A percentile compares a stretch with the other conserved stretches of the same genome.
phyloP scores from a whole-genome alignment of 2,329 filamentous ascomycete species.

The Apiospora malaysiana region DNA sequence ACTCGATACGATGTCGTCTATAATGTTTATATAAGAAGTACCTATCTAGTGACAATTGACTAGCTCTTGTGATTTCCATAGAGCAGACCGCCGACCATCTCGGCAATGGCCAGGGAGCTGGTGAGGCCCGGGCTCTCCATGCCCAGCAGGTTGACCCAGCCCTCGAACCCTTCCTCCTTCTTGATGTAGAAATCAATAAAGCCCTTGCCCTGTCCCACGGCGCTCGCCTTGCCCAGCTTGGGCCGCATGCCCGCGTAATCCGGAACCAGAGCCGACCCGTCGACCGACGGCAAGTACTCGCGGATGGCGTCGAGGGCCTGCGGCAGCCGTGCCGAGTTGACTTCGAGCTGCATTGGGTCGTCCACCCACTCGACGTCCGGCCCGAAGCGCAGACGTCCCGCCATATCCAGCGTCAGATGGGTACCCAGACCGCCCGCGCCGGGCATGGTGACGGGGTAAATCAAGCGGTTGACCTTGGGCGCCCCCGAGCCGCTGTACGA shows the following conservation, averaged over 20 bases:
- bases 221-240: constrained; percentile 70
- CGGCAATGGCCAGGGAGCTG: constrained; percentile 82
- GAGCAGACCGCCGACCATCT: constrained; percentile 67
- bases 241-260: constrained; percentile 94
- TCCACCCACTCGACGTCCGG: constrained; percentile 96
- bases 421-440: constrained; percentile 88
- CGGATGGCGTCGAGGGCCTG: constrained; percentile 77
- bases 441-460: constrained; percentile 87
- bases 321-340: constrained; percentile 66
- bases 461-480: constrained; percentile 71
- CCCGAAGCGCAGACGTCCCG: constrained; percentile 84
- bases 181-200: constrained; percentile 87
- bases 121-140: constrained; percentile 95
- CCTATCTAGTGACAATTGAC: neutral
- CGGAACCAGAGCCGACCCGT: constrained; percentile 68
- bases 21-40: neutral
- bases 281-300: constrained; percentile 77
- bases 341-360: constrained; percentile 70
- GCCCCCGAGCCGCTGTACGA: constrained; percentile 70
- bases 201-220: constrained; percentile 66
- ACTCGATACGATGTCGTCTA: neutral
- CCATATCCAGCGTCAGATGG: constrained; percentile 89
- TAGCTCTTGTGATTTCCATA: constrained; percentile 43
- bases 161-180: constrained; percentile 76
- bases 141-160: constrained; percentile 88